Evolutionary conservation across 169 alveolate species (phyloP), one percentile per base, ranked within the genome.

Genomic region (Eimeria necatrix): DNA sequence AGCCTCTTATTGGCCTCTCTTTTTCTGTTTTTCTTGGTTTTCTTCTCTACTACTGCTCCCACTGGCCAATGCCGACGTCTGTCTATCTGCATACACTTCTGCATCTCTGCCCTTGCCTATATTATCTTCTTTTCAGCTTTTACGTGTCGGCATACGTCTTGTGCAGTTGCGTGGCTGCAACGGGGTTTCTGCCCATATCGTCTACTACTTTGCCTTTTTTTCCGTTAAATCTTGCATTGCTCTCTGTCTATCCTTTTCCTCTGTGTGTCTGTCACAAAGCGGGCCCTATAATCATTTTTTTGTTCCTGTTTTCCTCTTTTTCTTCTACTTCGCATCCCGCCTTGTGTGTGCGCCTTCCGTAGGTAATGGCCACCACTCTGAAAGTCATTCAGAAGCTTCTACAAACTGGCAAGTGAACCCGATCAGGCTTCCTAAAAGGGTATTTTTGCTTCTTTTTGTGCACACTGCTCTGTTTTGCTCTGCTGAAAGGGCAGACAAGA

Each of bases 361-460:
- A 93, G 95, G 71, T 93, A 3, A 93, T 93, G 68, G 94, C 95
- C 7, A 90, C 95, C 3, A 91, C 94, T 20, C 86, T 95, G 53
- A 89, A 90, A 53, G 93, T 95, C 48, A 84, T 85, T 12, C 96
- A 93, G 61, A 71, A 71, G 22, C 94, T 93, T 49, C 94, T 93
- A 5, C 78, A 56, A 61, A 73, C 96, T 1, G 96, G 96, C 74
- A 22, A 18, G 93, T 52, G 26, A 2, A 2, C 41, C 4, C 18
- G 64, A 12, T 56, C 18, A 16, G 64, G 64, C 18, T 16, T 16
- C 3, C 64, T 56, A 9, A 56, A 16, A 56, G 64, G 64, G 18
- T 9, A 56, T 2, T 32, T 32, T 32, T 32, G 41, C 41, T 32
- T 32, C 41, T 32, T 32, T 32, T 32, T 32, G 41, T 32, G 41